Evolutionary conservation across 805 yeast genomes (phyloP).

Genomic region (Metschnikowia similis): DNA sequence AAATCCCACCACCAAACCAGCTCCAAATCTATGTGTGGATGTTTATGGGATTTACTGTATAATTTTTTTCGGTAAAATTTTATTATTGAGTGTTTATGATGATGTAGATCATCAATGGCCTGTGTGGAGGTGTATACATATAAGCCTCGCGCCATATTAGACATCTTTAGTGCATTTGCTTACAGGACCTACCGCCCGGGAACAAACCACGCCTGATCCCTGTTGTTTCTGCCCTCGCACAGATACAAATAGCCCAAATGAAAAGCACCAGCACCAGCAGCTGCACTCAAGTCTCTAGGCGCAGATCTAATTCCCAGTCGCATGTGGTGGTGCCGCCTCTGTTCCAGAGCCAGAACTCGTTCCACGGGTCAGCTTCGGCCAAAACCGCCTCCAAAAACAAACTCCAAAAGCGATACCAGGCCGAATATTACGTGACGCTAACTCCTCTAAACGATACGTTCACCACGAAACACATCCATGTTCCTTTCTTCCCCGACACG

Average conservation of each 20-base stretch:
- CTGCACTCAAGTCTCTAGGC: slow-evolving; percentile 8
- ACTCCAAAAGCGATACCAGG: slow-evolving; percentile 24
- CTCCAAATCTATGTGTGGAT: no score
- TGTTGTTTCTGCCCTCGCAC: not conserved
- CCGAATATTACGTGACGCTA: slow-evolving; percentile 60
- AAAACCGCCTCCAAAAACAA: slow-evolving; percentile 7
- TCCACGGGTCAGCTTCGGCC: slow-evolving; percentile 1
- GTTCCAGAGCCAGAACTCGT: slow-evolving; percentile 7
- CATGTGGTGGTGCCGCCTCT: slow-evolving; percentile 27
- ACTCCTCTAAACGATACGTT: slow-evolving; percentile 78
- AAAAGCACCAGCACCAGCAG: slow-evolving; percentile 1
- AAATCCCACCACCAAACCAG: no score
- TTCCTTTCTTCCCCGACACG: slow-evolving; percentile 80
- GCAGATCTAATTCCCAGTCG: slow-evolving; percentile 40
- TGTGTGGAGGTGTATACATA: not conserved
- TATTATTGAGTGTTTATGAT: not conserved
- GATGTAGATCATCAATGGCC: not conserved
- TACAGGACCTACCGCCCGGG: not conserved
- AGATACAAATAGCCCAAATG: not conserved
- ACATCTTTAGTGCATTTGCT: not conserved
- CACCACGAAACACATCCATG: slow-evolving; percentile 68
- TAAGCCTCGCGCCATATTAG: not conserved
- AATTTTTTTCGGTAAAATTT: not conserved
- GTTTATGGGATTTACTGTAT: not conserved
- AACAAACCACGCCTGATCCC: not conserved